Evolutionary conservation across 2,329 filamentous ascomycete genomes (phyloP), one percentile per base, ranked within the genome.

Genomic region (Colletotrichum magnum): DNA sequence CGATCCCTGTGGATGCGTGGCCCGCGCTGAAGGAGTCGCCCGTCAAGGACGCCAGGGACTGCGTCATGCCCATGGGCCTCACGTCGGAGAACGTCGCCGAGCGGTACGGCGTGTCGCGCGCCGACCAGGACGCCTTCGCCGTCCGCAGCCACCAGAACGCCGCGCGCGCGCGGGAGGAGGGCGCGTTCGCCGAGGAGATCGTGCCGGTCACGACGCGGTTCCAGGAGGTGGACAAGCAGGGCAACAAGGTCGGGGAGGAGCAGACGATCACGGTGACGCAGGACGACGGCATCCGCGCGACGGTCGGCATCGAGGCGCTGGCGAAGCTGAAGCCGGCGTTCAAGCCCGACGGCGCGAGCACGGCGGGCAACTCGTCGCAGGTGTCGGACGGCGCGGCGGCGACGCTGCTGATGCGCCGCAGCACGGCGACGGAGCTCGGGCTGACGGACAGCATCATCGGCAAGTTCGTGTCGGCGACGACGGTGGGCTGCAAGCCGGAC

Each of bases 41-140:
- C 1, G 86, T 88, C 10, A 86, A 92, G 75, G 91, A 97, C 72
- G 93, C 93, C 4, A 84, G 88, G 50, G 95, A 97, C 78, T 97
- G 95, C 79, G 89, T 98, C 78, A 97, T 97, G 95, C 90, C 91
- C 74, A 98, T 98, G 95, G 95, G 95, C 0, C 81, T 95, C 68
- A 98, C 95, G 13, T 91, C 90, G 5, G 95, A 98, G 85, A 97
- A 97, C 75, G 94, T 98, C 0, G 94, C 95, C 0, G 82, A 85
- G 74, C 84, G 94, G 54, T 97, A 97, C 77, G 88, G 88, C 10
- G 89, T 98, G 26, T 87, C 82, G 5, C 84, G 95, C 26, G 86
- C 84, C 2, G 94, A 97, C 71, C 94, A 97, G 82, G 95, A 98
- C 77, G 90, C 86, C 1, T 94, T 97, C 73, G 94, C 95, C 0